phyloP scores from a whole-genome alignment of 2,329 filamentous ascomycete genomes.

The Neofusicoccum cordaticola region DNA sequence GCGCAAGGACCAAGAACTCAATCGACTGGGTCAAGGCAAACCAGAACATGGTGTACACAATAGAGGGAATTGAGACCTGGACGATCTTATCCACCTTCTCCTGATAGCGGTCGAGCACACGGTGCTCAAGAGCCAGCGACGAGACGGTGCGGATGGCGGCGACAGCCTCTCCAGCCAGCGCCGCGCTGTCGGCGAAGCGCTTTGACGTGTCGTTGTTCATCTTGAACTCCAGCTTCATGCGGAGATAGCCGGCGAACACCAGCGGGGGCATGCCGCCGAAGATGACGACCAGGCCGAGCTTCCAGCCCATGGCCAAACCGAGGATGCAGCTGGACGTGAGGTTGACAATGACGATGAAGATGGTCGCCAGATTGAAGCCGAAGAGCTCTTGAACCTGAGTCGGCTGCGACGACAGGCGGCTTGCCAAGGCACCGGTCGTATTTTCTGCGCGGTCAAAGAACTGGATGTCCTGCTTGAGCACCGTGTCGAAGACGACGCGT shows the following conservation, averaged over 20 bases:
- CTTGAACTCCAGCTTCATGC: slow-evolving; percentile 77
- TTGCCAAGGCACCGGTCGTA: slow-evolving; percentile 79
- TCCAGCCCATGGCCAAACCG: slow-evolving; percentile 73
- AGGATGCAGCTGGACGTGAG: slow-evolving; percentile 67
- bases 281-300: slow-evolving; percentile 60
- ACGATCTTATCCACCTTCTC: slow-evolving; percentile 53
- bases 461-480: slow-evolving; percentile 83
- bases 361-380: slow-evolving; percentile 77
- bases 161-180: slow-evolving; percentile 84
- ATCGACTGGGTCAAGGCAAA: slow-evolving; percentile 81
- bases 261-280: slow-evolving; percentile 34
- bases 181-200: slow-evolving; percentile 76
- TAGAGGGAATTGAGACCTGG: slow-evolving; percentile 22
- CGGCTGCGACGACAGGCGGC: slow-evolving; percentile 80
- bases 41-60: slow-evolving; percentile 68
- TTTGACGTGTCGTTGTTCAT: slow-evolving; percentile 57
- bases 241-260: slow-evolving; percentile 75
- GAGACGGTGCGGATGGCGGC: slow-evolving; percentile 88
- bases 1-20: slow-evolving; percentile 70
- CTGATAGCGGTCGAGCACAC: slow-evolving; percentile 71
- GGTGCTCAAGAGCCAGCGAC: slow-evolving; percentile 75
- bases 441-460: slow-evolving; percentile 90
- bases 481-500: slow-evolving; percentile 72
- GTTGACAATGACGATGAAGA: slow-evolving; percentile 74
- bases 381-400: slow-evolving; percentile 85